These are phyloP conservation scores for Nannizzia gypsea DNA, from an alignment of 2,329 filamentous ascomycete genomes.

Conservation along the genomic window DNA sequence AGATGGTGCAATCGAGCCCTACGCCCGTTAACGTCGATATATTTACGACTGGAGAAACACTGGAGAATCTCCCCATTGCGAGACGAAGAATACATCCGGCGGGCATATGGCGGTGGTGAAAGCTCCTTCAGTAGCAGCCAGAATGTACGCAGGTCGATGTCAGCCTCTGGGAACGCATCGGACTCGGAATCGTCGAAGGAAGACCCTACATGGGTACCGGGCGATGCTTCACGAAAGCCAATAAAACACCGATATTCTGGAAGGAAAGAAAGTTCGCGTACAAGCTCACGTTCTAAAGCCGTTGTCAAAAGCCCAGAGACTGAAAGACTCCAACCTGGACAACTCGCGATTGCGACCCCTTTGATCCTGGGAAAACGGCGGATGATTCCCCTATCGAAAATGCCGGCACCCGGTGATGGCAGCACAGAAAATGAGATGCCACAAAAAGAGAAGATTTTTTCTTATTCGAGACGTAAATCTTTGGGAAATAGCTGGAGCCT, in stretches of 20 bases:
- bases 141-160: constrained; percentile 9
- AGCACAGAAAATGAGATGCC: background rate
- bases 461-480: background rate
- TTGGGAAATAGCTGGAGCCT: background rate
- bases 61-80: constrained; percentile 24
- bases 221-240: constrained; percentile 23
- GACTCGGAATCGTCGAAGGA: constrained; percentile 27
- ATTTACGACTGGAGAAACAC: constrained; percentile 32
- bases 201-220: constrained; percentile 32
- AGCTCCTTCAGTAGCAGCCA: background rate
- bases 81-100: constrained; percentile 12
- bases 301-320: constrained; percentile 27
- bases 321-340: constrained; percentile 27
- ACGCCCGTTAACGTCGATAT: constrained; percentile 31
- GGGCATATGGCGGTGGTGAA: constrained; percentile 10
- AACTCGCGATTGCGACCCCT: constrained; percentile 33
- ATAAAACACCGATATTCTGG: constrained; percentile 29
- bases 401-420: background rate
- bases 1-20: constrained; percentile 35
- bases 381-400: background rate
- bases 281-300: constrained; percentile 18
- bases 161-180: constrained; percentile 7
- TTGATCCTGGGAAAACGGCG: constrained; percentile 27
- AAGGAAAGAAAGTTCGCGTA: constrained; percentile 18
- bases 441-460: background rate